A percentile compares a stretch with the other conserved stretches of the same genome.
phyloP scores from a whole-genome alignment of 164 flowering plant species.

The Santalum album region DNA sequence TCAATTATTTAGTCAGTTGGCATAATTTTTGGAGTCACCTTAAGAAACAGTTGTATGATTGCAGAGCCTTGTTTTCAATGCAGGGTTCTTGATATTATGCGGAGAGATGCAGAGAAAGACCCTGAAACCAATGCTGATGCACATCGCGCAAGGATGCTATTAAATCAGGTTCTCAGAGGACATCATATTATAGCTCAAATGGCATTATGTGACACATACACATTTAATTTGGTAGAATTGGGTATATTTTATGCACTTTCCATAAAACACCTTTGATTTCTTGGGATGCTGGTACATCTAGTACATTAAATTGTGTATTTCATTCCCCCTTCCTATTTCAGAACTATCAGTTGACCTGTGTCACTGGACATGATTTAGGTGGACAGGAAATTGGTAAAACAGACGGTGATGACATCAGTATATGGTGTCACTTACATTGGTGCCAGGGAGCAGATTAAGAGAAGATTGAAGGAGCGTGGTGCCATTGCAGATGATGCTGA shows the following conservation, averaged over 20 bases:
- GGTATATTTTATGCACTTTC: neutral
- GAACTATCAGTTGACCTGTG: neutral
- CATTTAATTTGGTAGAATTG: neutral
- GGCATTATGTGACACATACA: too few relatives aligned
- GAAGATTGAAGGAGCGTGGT: constrained; percentile 72
- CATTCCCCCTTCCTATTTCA: too few relatives aligned
- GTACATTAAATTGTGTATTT: too few relatives aligned
- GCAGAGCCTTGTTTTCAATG: constrained; percentile 5
- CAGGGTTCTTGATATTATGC: constrained; percentile 93
- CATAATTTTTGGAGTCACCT: too few relatives aligned
- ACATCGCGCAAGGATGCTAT: constrained; percentile 47
- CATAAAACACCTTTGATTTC: neutral
- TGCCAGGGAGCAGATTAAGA: constrained; percentile 90
- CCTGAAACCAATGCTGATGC: constrained; percentile 52
- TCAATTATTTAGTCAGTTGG: too few relatives aligned
- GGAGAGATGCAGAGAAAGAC: constrained; percentile 66
- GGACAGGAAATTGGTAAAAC: constrained; percentile 93
- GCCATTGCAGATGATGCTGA: constrained; percentile 50
- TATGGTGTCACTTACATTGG: constrained; percentile 97
- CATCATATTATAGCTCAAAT: neutral
- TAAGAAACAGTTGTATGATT: neutral
- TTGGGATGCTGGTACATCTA: too few relatives aligned
- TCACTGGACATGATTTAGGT: constrained; percentile 33
- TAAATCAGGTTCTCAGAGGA: constrained; percentile 50
- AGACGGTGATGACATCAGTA: constrained; percentile 99